A percentile compares a stretch with the other conserved stretches of the same genome.
phyloP scores from a whole-genome alignment of 192 early-diverging fungal species.

The Umbelopsis sp. region DNA sequence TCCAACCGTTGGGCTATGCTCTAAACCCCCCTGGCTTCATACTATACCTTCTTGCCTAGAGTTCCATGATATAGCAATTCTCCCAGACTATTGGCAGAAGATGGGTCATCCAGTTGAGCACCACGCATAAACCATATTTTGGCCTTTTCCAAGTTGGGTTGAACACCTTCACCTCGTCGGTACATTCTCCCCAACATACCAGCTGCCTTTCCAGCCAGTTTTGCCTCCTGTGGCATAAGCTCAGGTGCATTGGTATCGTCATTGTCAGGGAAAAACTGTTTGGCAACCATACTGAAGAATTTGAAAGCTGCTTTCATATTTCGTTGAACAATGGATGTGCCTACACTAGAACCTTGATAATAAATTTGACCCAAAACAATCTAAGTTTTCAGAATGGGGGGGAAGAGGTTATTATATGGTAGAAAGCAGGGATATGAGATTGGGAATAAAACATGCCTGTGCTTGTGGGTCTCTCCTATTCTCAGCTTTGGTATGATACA shows the following conservation, averaged over 20 bases:
- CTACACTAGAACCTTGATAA: constrained; percentile 67
- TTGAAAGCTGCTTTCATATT: constrained; percentile 64
- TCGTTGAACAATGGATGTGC: constrained; percentile 41
- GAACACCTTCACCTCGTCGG: constrained; percentile 86
- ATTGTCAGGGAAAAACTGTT: constrained; percentile 14
- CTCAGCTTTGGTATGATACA: constrained; percentile 71
- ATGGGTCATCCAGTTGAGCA: constrained; percentile 58
- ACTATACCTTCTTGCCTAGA: constrained; percentile 22
- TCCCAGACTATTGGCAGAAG: constrained; percentile 78
- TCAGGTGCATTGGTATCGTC: background rate
- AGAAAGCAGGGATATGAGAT: background rate
- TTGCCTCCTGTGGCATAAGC: background rate
- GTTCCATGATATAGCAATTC: constrained; percentile 77
- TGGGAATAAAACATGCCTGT: constrained; percentile 42
- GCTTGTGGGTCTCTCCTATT: constrained; percentile 55
- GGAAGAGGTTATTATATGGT: background rate
- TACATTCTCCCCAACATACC: constrained; percentile 87
- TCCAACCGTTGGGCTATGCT: no score
- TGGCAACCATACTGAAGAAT: constrained; percentile 61
- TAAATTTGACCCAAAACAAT: constrained; percentile 77
- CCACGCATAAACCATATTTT: constrained; percentile 79
- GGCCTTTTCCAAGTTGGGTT: constrained; percentile 60
- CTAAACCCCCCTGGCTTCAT: no score
- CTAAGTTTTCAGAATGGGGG: constrained; percentile 30
- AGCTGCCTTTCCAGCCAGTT: constrained; percentile 68